phyloP scores from a whole-genome alignment of 495 filamentous ascomycete species.

The Aspergillus affinis region DNA sequence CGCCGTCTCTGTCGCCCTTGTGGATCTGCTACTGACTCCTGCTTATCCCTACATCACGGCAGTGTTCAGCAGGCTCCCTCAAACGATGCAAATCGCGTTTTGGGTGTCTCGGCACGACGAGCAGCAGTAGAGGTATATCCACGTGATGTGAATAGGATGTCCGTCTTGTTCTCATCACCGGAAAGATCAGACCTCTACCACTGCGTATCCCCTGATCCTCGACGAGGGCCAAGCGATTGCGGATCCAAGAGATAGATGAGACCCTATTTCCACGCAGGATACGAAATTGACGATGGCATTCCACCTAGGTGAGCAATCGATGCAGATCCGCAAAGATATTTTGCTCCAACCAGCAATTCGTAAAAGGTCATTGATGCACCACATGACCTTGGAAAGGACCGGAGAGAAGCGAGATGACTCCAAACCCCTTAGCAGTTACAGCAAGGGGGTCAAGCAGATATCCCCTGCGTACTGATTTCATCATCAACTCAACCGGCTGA shows the following conservation, averaged over 20 bases:
- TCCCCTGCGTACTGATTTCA: neutral
- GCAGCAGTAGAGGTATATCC: constrained; percentile 61
- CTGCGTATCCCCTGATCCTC: neutral
- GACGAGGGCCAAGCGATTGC: neutral
- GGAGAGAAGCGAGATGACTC: neutral
- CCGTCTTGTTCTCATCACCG: no score
- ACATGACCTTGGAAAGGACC: neutral
- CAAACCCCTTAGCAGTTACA: neutral
- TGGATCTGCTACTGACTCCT: constrained; percentile 77
- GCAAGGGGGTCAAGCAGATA: neutral
- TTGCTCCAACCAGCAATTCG: neutral
- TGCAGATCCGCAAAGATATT: neutral
- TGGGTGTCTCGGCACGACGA: constrained; percentile 69
- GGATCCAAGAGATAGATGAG: neutral
- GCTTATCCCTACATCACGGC: constrained; percentile 71
- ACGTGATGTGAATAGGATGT: no score
- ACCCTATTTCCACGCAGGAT: neutral
- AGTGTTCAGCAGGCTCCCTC: constrained; percentile 60
- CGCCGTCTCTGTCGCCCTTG: constrained; percentile 66
- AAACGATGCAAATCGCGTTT: constrained; percentile 64
- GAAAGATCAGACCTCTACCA: no score
- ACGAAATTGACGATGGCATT: neutral
- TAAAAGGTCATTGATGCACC: neutral
- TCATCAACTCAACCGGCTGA: neutral
- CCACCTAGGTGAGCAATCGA: neutral